Percentiles rank a stretch among this genome's conserved stretches.
These are phyloP conservation scores for Trypanosoma scelopori DNA, from an alignment of 208 protist genomes.

Conservation along the genomic window DNA sequence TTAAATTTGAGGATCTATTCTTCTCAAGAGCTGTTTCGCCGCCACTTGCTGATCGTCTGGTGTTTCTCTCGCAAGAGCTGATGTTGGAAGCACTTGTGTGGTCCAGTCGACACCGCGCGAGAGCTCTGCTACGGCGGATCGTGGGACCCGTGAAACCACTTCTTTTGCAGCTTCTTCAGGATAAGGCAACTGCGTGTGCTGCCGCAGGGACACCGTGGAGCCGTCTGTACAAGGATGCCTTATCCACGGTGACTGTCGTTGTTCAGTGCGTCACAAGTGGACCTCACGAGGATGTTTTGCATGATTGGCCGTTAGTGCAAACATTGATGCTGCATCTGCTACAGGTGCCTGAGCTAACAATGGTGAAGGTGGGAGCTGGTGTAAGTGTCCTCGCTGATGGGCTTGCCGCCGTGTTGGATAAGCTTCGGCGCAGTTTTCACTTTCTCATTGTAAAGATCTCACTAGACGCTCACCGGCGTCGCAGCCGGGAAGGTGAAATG, in stretches of 20 bases:
- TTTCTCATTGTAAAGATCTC: conserved; percentile 46
- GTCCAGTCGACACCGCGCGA: conserved; percentile 48
- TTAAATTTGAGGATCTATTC: not conserved
- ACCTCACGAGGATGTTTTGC: conserved; percentile 43
- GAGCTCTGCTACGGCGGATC: conserved; percentile 40
- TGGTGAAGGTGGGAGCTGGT: not conserved
- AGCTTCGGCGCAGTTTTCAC: conserved; percentile 58
- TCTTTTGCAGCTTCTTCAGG: conserved; percentile 17
- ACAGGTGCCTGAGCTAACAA: conserved; percentile 12
- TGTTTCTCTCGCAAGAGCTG: conserved; percentile 21
- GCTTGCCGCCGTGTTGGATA: conserved; percentile 52
- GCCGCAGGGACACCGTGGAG: not conserved
- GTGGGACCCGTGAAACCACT: conserved; percentile 8
- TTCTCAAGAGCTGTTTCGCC: not conserved
- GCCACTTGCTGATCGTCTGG: not conserved
- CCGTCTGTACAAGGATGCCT: not conserved
- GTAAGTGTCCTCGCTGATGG: conserved; percentile 36
- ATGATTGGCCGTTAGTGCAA: conserved; percentile 45
- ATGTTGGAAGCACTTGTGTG: conserved; percentile 55
- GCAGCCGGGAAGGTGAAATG: not conserved
- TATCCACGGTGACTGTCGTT: conserved; percentile 31
- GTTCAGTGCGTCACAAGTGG: conserved; percentile 69
- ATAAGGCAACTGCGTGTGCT: not conserved
- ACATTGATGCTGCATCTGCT: conserved; percentile 21
- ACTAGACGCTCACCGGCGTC: conserved; percentile 37